Base-by-base conservation (phyloP, 129 eudicot genomes). In the Centrapalus pauciflorus region DNA sequence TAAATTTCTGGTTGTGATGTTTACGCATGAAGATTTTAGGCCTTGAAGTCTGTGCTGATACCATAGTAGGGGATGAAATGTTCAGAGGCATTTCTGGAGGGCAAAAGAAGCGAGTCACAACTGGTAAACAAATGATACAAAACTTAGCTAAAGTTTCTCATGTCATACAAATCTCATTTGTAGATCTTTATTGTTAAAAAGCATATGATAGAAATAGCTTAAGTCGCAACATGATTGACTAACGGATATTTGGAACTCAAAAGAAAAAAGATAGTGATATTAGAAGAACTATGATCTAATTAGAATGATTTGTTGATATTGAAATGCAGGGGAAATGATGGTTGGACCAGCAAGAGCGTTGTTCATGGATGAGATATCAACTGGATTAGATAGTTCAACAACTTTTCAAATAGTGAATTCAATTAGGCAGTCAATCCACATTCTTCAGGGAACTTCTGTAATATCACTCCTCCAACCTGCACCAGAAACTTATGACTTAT, bases 311-410 rank as follows among this genome's bases (percentile, higher is more conserved):
- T 51, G 29, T 10, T 57, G 21, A 45, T 65, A 65, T 23, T 37
- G 48, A 70, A 50, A 68, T 57, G 35, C 81, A 87, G 95, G 95
- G 69, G 95, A 87, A 59, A 81, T 87, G 87, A 50, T 87, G 77
- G 95, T 87, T 46, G 95, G 95, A 52, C 95, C 95, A 37, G 90
- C 95, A 58, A 84, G 81, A 72, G 95, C 87, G 35, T 74, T 87
- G 64, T 81, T 87, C 75, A 87, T 87, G 95, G 95, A 87, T 37
- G 95, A 87, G 71, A 87, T 87, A 78, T 87, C 95, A 21, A 87
- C 95, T 60, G 95, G 95, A 35, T 72, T 87, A 71, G 95, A 87
- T 55, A 87, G 90, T 76, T 81, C 95, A 14, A 87, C 95, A 20
- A 87, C 95, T 17, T 87, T 68, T 60, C 95, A 87, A 50, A 87